Base-by-base conservation (phyloP, 2,329 filamentous ascomycete species). In the Curvularia lunata region DNA sequence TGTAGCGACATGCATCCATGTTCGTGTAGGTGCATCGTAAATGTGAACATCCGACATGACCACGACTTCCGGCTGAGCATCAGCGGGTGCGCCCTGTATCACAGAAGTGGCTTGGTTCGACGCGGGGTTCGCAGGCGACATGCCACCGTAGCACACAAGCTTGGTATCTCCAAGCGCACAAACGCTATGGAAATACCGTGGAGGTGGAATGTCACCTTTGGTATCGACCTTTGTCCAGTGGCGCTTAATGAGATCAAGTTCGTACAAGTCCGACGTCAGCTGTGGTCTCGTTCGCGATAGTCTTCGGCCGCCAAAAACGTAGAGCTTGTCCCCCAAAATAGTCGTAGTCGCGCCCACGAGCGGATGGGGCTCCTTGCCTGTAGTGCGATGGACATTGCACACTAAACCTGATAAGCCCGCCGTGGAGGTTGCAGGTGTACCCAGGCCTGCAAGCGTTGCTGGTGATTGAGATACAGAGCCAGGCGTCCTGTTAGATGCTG, bases 31-130 rank as follows among this genome's bases (percentile, higher is more conserved):
- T 1, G 95, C 91, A 75, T 99, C 94, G 76, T 92, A 98, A 30
- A 99, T 91, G 77, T 98, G 91, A 54, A 98, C 92, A 78, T 99
- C 95, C 6, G 94, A 97, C 93, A 99, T 97, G 55, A 98, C 95
- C 1, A 92, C 89, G 4, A 98, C 91, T 71, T 97, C 93, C 37
- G 92, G 88, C 67, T 92, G 90, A 53, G 87, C 81, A 62, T 93
- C 90, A 57, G 81, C 77, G 0, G 71, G 64, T 27, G 65, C 69
- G 9, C 74, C 73, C 45, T 78, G 76, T 55, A 71, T 54, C 67
- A 72, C 76, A 21, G 70, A 63, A 5, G 75, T 67, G 34, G 76
- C 67, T 52, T 77, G 76, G 38, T 69, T 74, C 7, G 70, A 66
- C 13, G 80, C 70, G 40, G 73, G 83, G 6, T 83, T 80, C 10